Conservation (phyloP, 2,329 filamentous ascomycete species). For the Lasiodiplodia sp. region DNA sequence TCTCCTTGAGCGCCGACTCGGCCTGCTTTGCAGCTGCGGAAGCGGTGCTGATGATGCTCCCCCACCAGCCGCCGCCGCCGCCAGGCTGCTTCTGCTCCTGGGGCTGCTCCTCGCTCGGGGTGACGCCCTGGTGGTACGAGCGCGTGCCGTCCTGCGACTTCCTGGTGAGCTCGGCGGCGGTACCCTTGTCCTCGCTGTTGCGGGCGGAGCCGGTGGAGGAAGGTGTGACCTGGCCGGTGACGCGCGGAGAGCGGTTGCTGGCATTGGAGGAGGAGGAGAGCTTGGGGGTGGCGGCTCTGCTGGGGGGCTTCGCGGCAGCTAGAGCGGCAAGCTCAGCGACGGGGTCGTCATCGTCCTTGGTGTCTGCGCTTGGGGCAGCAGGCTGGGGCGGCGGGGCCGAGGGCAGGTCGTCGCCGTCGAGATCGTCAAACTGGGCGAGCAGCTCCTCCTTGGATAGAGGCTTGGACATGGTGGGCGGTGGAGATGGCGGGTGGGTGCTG, state of each 20-base stretch:
- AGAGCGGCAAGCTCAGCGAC: constrained; percentile 88
- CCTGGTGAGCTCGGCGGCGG: constrained; percentile 53
- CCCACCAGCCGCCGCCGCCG: constrained; percentile 63
- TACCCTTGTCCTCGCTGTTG: constrained; percentile 66
- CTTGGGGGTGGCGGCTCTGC: constrained; percentile 82
- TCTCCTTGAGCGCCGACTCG: constrained; percentile 90
- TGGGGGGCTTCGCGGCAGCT: constrained; percentile 65
- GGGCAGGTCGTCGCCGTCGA: constrained; percentile 43
- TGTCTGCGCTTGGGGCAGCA: constrained; percentile 50
- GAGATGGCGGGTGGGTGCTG: background rate
- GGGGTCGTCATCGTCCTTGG: constrained; percentile 68
- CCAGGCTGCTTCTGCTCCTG: constrained; percentile 52
- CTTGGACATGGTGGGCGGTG: constrained; percentile 43
- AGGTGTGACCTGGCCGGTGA: constrained; percentile 44
- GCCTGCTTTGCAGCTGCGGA: constrained; percentile 80
- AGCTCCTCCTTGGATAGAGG: constrained; percentile 54
- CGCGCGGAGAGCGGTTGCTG: constrained; percentile 43
- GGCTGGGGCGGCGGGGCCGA: constrained; percentile 42
- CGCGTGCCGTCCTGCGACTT: constrained; percentile 81
- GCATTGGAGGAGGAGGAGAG: constrained; percentile 56
- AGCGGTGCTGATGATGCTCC: constrained; percentile 81
- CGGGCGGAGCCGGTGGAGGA: constrained; percentile 50
- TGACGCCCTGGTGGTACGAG: constrained; percentile 75
- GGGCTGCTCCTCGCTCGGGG: constrained; percentile 65
- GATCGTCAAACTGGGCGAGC: constrained; percentile 54